Conservation (phyloP, 2,329 filamentous ascomycete genomes). For the Talaromyces sp. region DNA sequence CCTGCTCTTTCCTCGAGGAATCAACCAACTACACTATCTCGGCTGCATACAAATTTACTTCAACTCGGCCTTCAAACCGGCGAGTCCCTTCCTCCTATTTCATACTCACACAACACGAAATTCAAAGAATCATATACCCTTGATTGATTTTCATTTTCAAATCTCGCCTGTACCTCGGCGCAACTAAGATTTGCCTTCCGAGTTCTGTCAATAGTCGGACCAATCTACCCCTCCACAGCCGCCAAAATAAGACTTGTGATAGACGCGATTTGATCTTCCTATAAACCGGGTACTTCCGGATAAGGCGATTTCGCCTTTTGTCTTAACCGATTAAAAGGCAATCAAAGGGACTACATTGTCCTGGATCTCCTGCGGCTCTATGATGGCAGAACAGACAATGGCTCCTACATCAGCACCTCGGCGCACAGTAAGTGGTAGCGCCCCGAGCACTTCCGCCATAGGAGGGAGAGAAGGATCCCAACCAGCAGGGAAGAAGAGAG, state of each 20-base stretch:
- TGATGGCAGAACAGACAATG: slow-evolving; percentile 7
- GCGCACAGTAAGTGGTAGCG: neutral
- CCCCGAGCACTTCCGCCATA: slow-evolving; percentile 1
- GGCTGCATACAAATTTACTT: neutral
- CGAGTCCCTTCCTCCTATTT: neutral
- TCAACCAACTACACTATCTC: neutral
- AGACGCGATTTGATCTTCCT: neutral
- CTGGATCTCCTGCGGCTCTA: neutral
- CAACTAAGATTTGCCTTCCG: neutral
- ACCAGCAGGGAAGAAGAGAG: slow-evolving; percentile 28
- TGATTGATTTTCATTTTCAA: neutral
- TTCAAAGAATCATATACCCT: neutral
- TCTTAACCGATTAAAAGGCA: neutral
- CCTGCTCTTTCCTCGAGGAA: slow-evolving; percentile 1
- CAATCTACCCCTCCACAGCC: slow-evolving; percentile 3
- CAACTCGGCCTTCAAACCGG: neutral
- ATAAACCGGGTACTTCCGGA: neutral
- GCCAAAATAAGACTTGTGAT: slow-evolving; percentile 3
- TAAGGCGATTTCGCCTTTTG: neutral
- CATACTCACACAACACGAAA: neutral
- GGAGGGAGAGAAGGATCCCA: neutral
- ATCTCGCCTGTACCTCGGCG: neutral
- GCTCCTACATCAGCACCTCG: slow-evolving; percentile 7
- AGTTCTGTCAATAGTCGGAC: neutral
- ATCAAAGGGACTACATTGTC: neutral